These are phyloP conservation scores for Rhizopogon sp. DNA, from an alignment of 768 basidiomycete genomes.

Conservation along the genomic window DNA sequence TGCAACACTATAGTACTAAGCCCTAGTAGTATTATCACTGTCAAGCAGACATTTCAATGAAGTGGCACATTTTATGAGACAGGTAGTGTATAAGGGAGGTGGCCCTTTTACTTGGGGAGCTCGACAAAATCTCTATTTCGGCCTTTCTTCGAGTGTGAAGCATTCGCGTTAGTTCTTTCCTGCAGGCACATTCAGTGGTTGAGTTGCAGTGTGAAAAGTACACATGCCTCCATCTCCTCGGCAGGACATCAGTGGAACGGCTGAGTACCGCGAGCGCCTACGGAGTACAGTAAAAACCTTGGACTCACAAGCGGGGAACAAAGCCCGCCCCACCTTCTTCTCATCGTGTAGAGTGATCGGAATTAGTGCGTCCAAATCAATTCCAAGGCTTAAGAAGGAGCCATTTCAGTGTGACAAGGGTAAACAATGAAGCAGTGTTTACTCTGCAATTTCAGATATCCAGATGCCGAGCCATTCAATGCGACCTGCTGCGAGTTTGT, in stretches of 20 bases:
- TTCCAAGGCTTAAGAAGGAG: constrained; percentile 42
- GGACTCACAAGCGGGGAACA: background rate
- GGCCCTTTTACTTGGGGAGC: constrained; percentile 7
- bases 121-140: constrained; percentile 74
- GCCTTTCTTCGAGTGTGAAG: constrained; percentile 83
- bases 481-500: constrained; percentile 59
- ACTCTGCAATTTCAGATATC: constrained; percentile 64
- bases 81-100: constrained; percentile 22
- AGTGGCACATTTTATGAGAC: constrained; percentile 19
- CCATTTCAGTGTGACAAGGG: background rate
- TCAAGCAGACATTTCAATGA: constrained; percentile 21
- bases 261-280: constrained; percentile 65
- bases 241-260: constrained; percentile 36
- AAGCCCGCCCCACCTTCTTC: constrained; percentile 51
- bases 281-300: background rate
- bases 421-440: constrained; percentile 3
- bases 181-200: constrained; percentile 23
- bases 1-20: background rate
- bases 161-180: constrained; percentile 79
- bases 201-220: background rate
- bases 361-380: constrained; percentile 57
- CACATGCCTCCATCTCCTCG: constrained; percentile 63
- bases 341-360: constrained; percentile 69
- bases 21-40: background rate
- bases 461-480: constrained; percentile 80